Evolutionary conservation across 192 early-diverging fungal species (phyloP).

Genomic region (Coemansia sp.): DNA sequence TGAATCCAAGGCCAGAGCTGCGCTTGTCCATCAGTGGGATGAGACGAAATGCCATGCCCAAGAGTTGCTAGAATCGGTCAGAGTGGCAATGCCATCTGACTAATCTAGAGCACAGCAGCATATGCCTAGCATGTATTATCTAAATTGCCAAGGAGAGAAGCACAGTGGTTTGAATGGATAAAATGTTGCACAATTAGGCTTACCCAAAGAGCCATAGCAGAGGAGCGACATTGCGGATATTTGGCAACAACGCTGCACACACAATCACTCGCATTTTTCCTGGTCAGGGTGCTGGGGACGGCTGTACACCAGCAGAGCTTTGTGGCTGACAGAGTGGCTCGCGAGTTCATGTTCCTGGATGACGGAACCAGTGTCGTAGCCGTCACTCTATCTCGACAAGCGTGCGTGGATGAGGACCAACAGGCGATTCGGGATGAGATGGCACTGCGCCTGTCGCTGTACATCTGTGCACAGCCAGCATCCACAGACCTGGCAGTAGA

Average conservation of each 20-base stretch:
- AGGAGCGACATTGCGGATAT: no score
- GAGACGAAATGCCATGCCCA: conserved; percentile 12
- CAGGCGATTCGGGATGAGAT: not conserved
- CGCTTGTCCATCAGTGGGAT: conserved; percentile 13
- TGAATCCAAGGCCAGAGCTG: not conserved
- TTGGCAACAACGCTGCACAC: no score
- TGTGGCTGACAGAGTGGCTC: not conserved
- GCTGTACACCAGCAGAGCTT: not conserved
- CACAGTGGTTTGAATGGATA: no score
- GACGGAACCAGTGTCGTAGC: conserved; percentile 4
- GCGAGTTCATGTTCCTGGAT: not conserved
- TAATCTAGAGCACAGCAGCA: no score
- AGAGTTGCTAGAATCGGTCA: conserved; percentile 8
- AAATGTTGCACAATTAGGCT: no score
- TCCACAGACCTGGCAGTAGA: not conserved
- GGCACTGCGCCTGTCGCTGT: not conserved
- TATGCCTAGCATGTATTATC: no score
- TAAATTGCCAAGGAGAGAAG: no score
- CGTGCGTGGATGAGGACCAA: not conserved
- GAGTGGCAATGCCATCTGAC: not conserved
- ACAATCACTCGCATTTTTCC: not conserved
- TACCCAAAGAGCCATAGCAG: no score
- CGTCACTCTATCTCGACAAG: not conserved
- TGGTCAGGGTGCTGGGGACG: not conserved
- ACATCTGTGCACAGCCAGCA: not conserved